Conservation (phyloP, 805 yeast genomes). For the Vanderwaltozyma verrucispora region DNA sequence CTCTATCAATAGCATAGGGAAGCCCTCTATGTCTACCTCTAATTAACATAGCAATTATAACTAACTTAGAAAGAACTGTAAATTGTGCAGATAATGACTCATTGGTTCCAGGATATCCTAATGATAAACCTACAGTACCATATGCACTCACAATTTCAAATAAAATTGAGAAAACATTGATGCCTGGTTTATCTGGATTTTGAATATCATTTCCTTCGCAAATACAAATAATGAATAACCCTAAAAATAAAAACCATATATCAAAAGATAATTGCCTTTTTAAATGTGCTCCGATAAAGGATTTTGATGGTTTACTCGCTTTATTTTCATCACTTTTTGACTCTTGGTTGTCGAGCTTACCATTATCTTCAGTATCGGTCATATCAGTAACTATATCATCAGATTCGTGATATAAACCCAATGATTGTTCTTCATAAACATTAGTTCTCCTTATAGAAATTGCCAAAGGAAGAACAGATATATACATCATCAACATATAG, state of each 20-base stretch:
- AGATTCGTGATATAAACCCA: slow-evolving; percentile 52
- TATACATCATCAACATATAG: slow-evolving; percentile 94
- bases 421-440: slow-evolving; percentile 91
- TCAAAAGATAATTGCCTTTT: slow-evolving; percentile 88
- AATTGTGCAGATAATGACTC: slow-evolving; percentile 73
- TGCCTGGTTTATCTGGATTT: slow-evolving; percentile 34
- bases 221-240: slow-evolving; percentile 74
- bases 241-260: slow-evolving; percentile 87
- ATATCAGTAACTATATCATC: not conserved
- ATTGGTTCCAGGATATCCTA: slow-evolving; percentile 62
- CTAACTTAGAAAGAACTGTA: slow-evolving; percentile 62
- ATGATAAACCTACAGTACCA: slow-evolving; percentile 88
- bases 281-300: slow-evolving; percentile 76
- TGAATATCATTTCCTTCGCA: slow-evolving; percentile 64
- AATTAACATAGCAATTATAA: slow-evolving; percentile 79
- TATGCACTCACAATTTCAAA: slow-evolving; percentile 92
- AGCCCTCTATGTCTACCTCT: slow-evolving; percentile 96
- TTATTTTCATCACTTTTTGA: not conserved
- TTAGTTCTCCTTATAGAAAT: slow-evolving; percentile 92
- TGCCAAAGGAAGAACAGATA: slow-evolving; percentile 90
- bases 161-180: slow-evolving; percentile 58
- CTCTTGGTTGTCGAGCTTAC: too few species aligned
- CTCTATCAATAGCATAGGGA: slow-evolving; percentile 88
- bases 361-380: not conserved
- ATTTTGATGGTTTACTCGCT: slow-evolving; percentile 27